Conservation (phyloP, 495 filamentous ascomycete genomes). For the Durotheca rogersii region DNA sequence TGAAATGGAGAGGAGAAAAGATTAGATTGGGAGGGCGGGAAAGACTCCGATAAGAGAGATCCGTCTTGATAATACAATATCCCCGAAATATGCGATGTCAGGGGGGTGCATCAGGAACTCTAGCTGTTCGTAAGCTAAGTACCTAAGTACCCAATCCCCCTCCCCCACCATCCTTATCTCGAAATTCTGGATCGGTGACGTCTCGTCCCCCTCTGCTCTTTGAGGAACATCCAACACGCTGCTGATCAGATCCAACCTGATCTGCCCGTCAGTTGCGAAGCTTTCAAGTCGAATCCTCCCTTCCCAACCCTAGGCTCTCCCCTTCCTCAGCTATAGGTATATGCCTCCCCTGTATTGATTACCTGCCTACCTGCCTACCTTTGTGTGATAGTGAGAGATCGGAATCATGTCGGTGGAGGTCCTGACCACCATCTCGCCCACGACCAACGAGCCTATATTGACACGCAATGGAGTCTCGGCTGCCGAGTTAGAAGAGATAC, state of each 20-base stretch:
- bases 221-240: background rate
- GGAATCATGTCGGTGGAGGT: conserved; percentile 70
- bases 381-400: background rate
- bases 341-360: background rate
- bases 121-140: too few relatives aligned
- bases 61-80: background rate
- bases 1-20: too few relatives aligned
- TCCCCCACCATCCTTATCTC: conserved; percentile 13
- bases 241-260: conserved; percentile 7
- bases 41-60: too few relatives aligned
- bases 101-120: too few relatives aligned
- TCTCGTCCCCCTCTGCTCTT: conserved; percentile 1
- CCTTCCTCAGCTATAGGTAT: background rate
- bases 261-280: background rate
- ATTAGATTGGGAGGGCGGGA: too few relatives aligned
- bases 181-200: conserved; percentile 23
- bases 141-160: too few relatives aligned
- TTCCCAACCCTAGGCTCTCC: background rate
- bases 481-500: conserved; percentile 64
- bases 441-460: conserved; percentile 74
- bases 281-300: background rate
- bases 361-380: too few relatives aligned
- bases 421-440: conserved; percentile 86
- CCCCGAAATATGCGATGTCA: conserved; percentile 10
- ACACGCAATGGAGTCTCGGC: conserved; percentile 69